A percentile compares a stretch with the other conserved stretches of the same genome.
phyloP scores from a whole-genome alignment of 768 basidiomycete genomes.

The Hemileccinum rubropunctum region DNA sequence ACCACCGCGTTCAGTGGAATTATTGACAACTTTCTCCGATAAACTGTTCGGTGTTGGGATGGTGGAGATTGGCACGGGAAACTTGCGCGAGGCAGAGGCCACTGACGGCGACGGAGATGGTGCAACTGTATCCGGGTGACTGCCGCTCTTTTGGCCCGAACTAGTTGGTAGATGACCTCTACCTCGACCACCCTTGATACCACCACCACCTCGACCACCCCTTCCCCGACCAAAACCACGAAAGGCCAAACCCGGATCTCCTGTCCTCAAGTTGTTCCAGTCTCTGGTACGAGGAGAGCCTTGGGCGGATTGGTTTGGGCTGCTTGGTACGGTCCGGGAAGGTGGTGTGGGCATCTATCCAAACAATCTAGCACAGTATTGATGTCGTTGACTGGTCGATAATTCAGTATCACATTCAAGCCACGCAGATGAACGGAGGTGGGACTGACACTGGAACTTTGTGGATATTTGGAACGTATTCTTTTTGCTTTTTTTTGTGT shows the following conservation, averaged over 20 bases:
- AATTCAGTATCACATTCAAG: slow-evolving; percentile 12
- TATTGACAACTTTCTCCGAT: slow-evolving; percentile 22
- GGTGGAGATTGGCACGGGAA: slow-evolving; percentile 10
- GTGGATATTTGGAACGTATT: too few relatives aligned
- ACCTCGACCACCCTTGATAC: slow-evolving; percentile 24
- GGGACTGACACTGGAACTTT: slow-evolving; percentile 14
- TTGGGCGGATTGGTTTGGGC: slow-evolving; percentile 26
- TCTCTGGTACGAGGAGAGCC: slow-evolving; percentile 35
- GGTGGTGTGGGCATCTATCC: slow-evolving; percentile 44
- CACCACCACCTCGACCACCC: slow-evolving; percentile 33
- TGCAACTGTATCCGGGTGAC: slow-evolving; percentile 18
- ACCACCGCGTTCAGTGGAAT: slow-evolving; percentile 17
- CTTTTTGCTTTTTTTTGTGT: not conserved
- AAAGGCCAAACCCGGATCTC: slow-evolving; percentile 48
- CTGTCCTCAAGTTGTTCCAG: slow-evolving; percentile 40
- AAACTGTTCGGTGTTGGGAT: slow-evolving; percentile 19
- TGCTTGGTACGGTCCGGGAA: slow-evolving; percentile 27
- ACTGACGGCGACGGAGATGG: slow-evolving; percentile 20
- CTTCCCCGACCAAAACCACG: slow-evolving; percentile 40
- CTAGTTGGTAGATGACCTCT: slow-evolving; percentile 28
- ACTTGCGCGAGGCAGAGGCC: slow-evolving; percentile 15
- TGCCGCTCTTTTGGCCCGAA: slow-evolving; percentile 21
- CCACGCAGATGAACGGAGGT: not conserved
- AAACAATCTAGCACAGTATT: not conserved
- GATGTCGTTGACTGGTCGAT: slow-evolving; percentile 2